Evolutionary conservation across 495 filamentous ascomycete species (phyloP).

Genomic region (Penicillium lividum): DNA sequence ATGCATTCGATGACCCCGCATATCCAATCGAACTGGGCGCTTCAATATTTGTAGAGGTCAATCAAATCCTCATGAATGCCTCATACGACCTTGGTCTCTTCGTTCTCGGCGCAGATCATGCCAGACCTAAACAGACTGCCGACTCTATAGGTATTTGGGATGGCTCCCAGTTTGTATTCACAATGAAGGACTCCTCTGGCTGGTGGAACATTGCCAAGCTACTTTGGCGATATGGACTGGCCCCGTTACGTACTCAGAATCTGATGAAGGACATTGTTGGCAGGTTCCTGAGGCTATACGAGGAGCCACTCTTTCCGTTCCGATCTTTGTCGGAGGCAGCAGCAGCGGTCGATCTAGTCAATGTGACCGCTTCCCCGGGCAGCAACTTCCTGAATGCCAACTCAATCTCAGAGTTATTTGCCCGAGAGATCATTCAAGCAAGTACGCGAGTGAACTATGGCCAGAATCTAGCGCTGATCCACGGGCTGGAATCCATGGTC

Average conservation of each 20-base stretch:
- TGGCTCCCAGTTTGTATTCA: conserved; percentile 73
- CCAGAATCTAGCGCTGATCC: conserved; percentile 79
- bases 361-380: conserved; percentile 68
- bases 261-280: conserved; percentile 71
- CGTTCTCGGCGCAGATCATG: conserved; percentile 35
- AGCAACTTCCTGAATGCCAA: conserved; percentile 68
- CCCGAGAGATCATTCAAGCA: conserved; percentile 86
- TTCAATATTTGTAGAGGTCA: conserved; percentile 87
- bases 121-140: conserved; percentile 37
- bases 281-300: conserved; percentile 80
- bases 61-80: conserved; percentile 77
- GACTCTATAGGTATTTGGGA: conserved; percentile 80
- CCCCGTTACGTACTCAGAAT: conserved; percentile 70
- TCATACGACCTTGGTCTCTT: conserved; percentile 70
- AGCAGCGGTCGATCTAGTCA: conserved; percentile 62
- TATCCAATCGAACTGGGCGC: conserved; percentile 85
- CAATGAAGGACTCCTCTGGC: conserved; percentile 52
- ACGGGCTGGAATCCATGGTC: conserved; percentile 91
- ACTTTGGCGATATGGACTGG: conserved; percentile 81
- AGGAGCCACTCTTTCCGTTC: conserved; percentile 82
- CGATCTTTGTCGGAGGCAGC: conserved; percentile 66
- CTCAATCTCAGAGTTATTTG: conserved; percentile 63
- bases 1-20: conserved; percentile 69
- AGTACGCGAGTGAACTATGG: conserved; percentile 95
- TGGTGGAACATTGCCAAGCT: conserved; percentile 85